Conservation (phyloP, 192 early-diverging fungal species). For the Haplosporangium gracile region DNA sequence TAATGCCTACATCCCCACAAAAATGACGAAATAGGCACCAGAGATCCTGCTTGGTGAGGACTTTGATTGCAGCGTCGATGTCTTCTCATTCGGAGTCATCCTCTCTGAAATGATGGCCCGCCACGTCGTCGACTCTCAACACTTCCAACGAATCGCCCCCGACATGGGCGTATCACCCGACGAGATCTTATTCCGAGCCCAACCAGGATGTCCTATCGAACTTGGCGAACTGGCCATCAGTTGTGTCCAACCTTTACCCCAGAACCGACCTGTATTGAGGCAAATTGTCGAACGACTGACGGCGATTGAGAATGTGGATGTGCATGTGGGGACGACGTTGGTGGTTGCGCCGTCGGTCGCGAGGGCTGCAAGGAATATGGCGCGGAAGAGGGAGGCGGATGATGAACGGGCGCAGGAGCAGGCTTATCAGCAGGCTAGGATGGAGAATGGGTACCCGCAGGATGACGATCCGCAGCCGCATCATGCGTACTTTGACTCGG, state of each 20-base stretch:
- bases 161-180: constrained; percentile 42
- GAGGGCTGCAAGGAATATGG: constrained; percentile 47
- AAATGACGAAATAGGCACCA: constrained; percentile 22
- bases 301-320: constrained; percentile 45
- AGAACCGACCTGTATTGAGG: constrained; percentile 29
- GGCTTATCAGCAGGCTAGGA: neutral
- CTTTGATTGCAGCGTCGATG: constrained; percentile 54
- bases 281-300: constrained; percentile 44
- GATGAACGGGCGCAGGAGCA: constrained; percentile 1
- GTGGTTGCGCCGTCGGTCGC: constrained; percentile 49
- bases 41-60: constrained; percentile 54
- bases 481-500: neutral
- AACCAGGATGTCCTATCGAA: constrained; percentile 38
- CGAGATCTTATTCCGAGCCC: constrained; percentile 46
- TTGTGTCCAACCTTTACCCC: constrained; percentile 37
- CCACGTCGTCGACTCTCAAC: constrained; percentile 47
- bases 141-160: constrained; percentile 36
- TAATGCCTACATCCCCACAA: neutral
- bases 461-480: constrained; percentile 7
- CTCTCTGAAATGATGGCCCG: constrained; percentile 56
- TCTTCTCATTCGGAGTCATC: constrained; percentile 53
- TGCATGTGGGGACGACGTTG: constrained; percentile 49
- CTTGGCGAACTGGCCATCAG: constrained; percentile 41
- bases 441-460: neutral
- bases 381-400: constrained; percentile 26